Percentiles rank a stretch among this genome's conserved stretches.
Evolutionary conservation across 2,329 filamentous ascomycete species (phyloP).

Genomic region (Aspergillus tanneri): DNA sequence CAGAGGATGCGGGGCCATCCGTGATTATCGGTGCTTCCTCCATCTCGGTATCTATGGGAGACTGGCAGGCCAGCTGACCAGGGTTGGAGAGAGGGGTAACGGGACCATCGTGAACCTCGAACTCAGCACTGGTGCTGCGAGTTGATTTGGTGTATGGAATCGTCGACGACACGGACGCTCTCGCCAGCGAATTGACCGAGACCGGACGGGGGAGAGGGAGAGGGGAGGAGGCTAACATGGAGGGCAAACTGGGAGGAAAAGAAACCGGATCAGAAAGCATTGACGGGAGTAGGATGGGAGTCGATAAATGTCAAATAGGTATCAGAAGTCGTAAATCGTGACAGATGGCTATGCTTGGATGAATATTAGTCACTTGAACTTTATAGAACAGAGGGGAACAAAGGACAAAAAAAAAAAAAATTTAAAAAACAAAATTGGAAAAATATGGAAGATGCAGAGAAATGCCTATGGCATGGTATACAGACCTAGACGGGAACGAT

Average conservation of each 20-base stretch:
- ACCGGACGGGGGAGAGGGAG: slow-evolving; percentile 33
- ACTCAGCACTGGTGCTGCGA: slow-evolving; percentile 28
- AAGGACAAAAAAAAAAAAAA: slow-evolving; percentile 3
- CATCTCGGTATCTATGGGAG: slow-evolving; percentile 26
- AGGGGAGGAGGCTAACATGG: slow-evolving; percentile 33
- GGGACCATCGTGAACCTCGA: slow-evolving; percentile 25
- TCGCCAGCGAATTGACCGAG: slow-evolving; percentile 34
- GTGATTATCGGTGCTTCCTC: slow-evolving; percentile 25
- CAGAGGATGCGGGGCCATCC: slow-evolving; percentile 12
- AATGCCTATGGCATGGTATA: too few relatives aligned
- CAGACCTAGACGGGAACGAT: background rate
- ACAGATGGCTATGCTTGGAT: background rate
- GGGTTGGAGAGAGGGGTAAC: slow-evolving; percentile 20
- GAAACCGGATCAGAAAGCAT: slow-evolving; percentile 17
- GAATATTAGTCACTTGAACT: too few relatives aligned
- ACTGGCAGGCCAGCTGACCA: slow-evolving; percentile 22
- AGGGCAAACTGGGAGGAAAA: slow-evolving; percentile 15
- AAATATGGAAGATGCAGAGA: too few relatives aligned
- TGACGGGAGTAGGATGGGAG: slow-evolving; percentile 1
- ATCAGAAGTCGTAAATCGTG: slow-evolving; percentile 19
- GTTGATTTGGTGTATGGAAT: slow-evolving; percentile 26
- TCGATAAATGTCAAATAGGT: background rate
- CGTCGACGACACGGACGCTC: slow-evolving; percentile 21
- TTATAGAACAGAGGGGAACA: slow-evolving; percentile 2
- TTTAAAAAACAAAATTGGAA: slow-evolving; percentile 7